Evolutionary conservation across 179 eudicot genomes (phyloP).

Genomic region (Spinacia oleracea): DNA sequence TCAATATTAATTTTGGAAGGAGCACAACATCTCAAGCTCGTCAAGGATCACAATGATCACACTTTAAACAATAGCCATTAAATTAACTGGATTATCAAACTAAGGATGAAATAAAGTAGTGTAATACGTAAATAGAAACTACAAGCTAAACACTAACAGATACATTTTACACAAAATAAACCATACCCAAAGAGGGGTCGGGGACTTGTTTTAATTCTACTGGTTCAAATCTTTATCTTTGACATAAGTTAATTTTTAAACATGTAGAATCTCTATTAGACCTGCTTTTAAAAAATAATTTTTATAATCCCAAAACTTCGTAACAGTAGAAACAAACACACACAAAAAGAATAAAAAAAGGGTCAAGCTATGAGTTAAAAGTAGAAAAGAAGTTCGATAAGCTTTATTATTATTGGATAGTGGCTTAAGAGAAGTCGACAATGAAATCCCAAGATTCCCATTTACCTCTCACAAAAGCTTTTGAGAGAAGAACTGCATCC

Average conservation of each 20-base stretch:
- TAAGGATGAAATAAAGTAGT: neutral
- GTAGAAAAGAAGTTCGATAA: no score
- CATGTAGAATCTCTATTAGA: no score
- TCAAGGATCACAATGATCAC: neutral
- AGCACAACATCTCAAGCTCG: neutral
- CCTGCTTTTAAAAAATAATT: no score
- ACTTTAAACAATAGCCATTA: no score
- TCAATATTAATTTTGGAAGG: neutral
- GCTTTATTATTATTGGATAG: neutral
- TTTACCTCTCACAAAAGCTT: slow-evolving; percentile 39
- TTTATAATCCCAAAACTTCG: neutral
- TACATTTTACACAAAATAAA: no score
- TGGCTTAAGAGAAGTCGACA: neutral
- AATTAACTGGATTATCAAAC: neutral
- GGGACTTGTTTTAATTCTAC: neutral
- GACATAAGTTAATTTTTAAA: no score
- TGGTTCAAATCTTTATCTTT: neutral
- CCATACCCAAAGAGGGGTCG: no score
- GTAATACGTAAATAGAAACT: no score
- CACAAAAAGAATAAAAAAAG: neutral
- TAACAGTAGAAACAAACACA: neutral
- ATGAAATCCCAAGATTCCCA: neutral
- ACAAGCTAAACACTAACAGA: no score
- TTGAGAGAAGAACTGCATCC: slow-evolving; percentile 55
- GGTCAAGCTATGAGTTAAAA: no score